These are phyloP conservation scores for Hyaloscypha finlandica DNA, from an alignment of 495 filamentous ascomycete species.

Conservation along the genomic window DNA sequence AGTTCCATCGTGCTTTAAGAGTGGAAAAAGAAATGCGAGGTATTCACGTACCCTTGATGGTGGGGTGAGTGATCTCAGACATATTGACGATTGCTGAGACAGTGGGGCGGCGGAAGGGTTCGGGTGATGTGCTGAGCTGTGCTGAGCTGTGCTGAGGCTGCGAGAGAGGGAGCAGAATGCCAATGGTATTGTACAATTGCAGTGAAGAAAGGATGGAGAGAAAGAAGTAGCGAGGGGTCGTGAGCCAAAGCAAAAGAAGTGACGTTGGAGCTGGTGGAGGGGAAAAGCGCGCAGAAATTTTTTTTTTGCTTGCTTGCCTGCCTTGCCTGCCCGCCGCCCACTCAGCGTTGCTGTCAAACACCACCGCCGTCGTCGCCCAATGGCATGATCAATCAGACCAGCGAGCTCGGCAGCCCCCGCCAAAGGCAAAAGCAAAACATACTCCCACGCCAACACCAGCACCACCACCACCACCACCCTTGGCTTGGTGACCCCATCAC, in stretches of 20 bases:
- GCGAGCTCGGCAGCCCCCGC: not conserved
- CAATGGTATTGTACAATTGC: slow-evolving; percentile 5
- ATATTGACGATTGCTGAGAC: slow-evolving; percentile 31
- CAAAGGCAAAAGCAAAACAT: not conserved
- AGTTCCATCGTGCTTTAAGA: not conserved
- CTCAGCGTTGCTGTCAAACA: not conserved
- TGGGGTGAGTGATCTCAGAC: slow-evolving; percentile 59
- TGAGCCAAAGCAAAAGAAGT: slow-evolving; percentile 20
- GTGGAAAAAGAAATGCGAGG: not conserved
- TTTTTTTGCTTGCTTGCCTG: not conserved
- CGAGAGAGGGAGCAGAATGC: slow-evolving; percentile 7
- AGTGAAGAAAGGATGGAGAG: not conserved
- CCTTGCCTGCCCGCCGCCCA: too few species aligned
- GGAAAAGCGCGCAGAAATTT: not conserved
- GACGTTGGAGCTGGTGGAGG: slow-evolving; percentile 14
- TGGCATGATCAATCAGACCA: not conserved
- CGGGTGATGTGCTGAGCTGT: not conserved
- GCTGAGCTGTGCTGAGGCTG: not conserved
- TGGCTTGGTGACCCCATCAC: too few species aligned
- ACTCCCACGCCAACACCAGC: too few species aligned
- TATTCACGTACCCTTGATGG: slow-evolving; percentile 53
- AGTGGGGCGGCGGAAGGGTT: not conserved
- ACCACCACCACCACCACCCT: too few species aligned
- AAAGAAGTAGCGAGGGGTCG: slow-evolving; percentile 4
- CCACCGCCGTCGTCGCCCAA: not conserved